Evolutionary conservation across 2,329 filamentous ascomycete genomes (phyloP).

Genomic region (Monosporascus sp.): DNA sequence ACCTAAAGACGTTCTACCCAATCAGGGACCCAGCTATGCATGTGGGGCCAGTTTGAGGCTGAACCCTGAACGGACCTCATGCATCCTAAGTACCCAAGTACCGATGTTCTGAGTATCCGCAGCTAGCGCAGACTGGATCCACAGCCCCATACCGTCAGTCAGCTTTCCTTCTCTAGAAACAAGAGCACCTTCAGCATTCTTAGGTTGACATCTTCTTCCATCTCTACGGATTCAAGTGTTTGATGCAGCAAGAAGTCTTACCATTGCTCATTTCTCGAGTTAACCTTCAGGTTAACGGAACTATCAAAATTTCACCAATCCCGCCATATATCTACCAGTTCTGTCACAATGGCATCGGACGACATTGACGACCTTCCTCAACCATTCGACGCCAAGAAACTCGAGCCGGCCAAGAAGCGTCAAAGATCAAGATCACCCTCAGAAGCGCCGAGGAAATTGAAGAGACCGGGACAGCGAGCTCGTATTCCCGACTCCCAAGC

Average conservation of each 20-base stretch:
- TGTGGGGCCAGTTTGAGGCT: background rate
- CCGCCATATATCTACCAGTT: background rate
- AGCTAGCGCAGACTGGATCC: no score
- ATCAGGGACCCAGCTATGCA: no score
- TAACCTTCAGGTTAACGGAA: no score
- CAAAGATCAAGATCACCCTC: conserved; percentile 47
- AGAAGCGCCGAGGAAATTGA: conserved; percentile 54
- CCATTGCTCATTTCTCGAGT: no score
- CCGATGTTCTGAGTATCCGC: background rate
- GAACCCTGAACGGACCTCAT: background rate
- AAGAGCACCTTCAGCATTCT: no score
- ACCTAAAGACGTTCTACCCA: no score
- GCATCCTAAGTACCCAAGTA: background rate
- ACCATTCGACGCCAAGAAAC: conserved; percentile 54
- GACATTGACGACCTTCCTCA: conserved; percentile 47
- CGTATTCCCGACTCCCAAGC: conserved; percentile 64
- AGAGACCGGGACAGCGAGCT: conserved; percentile 62
- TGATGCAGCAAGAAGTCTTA: no score
- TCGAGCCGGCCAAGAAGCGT: conserved; percentile 56
- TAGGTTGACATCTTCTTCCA: no score
- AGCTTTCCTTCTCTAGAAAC: no score
- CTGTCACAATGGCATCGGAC: conserved; percentile 29
- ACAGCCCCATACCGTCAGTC: no score
- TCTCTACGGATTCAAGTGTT: no score
- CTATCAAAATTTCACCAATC: no score